Base-by-base conservation (phyloP, 129 eudicot genomes). In the Tanacetum coccineum region DNA sequence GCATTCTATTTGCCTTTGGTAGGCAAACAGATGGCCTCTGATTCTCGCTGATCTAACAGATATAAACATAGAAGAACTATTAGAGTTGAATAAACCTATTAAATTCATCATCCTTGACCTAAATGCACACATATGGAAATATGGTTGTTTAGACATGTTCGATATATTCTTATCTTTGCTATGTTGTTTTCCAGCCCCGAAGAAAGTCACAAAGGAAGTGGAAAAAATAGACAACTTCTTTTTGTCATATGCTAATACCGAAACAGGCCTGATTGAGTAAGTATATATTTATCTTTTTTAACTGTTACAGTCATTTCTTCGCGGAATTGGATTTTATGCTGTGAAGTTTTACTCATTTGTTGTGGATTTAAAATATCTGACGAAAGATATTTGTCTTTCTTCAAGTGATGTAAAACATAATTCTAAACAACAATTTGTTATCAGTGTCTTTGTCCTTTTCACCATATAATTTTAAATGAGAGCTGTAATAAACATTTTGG, bases 211-310 rank as follows among this genome's bases (percentile, higher is more conserved):
- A 25, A 83, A 76, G 83, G 79, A 72, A 70, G 71, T 68, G 72
- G 83, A 71, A 59, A 82, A 83, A 26, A 73, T 82, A 44, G 86
- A 81, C 65, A 77, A 59, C 59, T 57, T 87, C 49, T 87, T 79
- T 55, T 46, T 67, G 19, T 74, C 79, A 62, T 87, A 87, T 82
- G 90, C 86, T 66, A 75, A 79, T 65, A 75, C 84, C 63, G 66
- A 76, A 25, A 48, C 67, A 64, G 77, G 75, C 66, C 48, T 84
- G 81, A 84, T 87, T 66, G 95, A 87, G 95, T 87, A 72, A 84
- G 95, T 30, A 45, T 65, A 30, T 63, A 12, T 49, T n/a, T 75
- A 58, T 49, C 68, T 26, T 59, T 61, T 15, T 59, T 11, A 58
- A 60, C 48, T 45, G 42, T 7, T 36, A 36, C 42, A 36, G 42